Evolutionary conservation across 1,139 yeast species (phyloP), one percentile per base, ranked within the genome.

Genomic region (Scheffersomyces quercinus): DNA sequence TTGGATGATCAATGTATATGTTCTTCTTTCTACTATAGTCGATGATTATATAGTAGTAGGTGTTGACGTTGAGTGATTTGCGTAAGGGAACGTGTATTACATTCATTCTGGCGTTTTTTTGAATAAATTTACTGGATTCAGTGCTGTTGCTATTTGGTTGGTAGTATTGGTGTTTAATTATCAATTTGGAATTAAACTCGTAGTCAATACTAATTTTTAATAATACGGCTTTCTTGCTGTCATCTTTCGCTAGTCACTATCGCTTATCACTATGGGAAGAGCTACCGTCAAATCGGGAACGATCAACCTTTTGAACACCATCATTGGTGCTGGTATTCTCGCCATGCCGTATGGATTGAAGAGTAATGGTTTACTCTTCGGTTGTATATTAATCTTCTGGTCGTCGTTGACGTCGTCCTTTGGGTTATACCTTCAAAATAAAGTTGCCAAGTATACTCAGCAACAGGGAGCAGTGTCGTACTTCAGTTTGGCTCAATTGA

Each of bases 341-440:
- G 81, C 82, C 48, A 77, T 78, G 78, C 82, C 83, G 4, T 79
- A 61, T 54, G 83, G 82, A 2, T 67, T 79, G 54, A 75, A 71
- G 55, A 59, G 73, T 41, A 77, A 78, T 52, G 83, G 83, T 16
- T 48, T 78, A 31, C 45, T 73, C n/a, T 67, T 77, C 46, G 83
- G 83, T 7, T 59, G 71, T 16, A 37, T 68, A 14, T 67, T 79
- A 32, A 72, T 78, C 8, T 32, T 73, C 3, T 71, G 80, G 70
- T 73, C 80, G 7, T 71, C 81, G 5, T 58, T 67, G 34, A 75
- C 82, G 0, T 77, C 82, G 5, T 66, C 81, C 10, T 75, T 77
- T 57, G 83, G 83, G 2, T 63, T 79, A 30, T 78, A 77, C 46
- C 60, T 77, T 36, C 81, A 79, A 51, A 75, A 77, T 37, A 70